phyloP scores from a whole-genome alignment of 352 stramenopile species.

The Peronospora belbahrii region DNA sequence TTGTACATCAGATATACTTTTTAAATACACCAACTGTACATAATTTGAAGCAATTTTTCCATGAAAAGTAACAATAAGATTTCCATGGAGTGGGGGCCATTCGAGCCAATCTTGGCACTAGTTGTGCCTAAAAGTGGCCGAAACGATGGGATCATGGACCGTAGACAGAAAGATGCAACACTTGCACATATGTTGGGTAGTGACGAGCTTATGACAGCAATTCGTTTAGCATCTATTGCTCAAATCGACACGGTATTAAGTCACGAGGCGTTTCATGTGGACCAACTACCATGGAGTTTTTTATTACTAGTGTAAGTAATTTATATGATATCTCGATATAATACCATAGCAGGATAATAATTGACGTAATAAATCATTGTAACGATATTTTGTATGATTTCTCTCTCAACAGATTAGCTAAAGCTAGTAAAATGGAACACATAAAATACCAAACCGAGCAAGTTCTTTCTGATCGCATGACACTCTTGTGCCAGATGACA shows the following conservation, averaged over 20 bases:
- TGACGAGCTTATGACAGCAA: constrained; percentile 40
- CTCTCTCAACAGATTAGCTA: constrained; percentile 26
- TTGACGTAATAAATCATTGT: no score
- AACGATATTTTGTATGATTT: no score
- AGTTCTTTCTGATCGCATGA: constrained; percentile 7
- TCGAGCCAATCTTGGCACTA: constrained; percentile 41
- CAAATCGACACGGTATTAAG: constrained; percentile 53
- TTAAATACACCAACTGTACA: neutral
- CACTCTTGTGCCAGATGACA: constrained; percentile 37
- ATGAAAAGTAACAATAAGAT: no score
- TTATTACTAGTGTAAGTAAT: constrained; percentile 46
- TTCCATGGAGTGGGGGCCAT: constrained; percentile 43
- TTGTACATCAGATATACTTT: no score
- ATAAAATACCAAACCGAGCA: constrained; percentile 21
- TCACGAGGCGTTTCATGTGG: constrained; percentile 41
- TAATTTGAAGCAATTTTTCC: no score
- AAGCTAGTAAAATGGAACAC: constrained; percentile 51
- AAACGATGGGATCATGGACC: constrained; percentile 31
- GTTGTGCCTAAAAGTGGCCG: constrained; percentile 31
- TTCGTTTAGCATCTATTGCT: constrained; percentile 41
- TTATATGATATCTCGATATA: no score
- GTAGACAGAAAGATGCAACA: constrained; percentile 39
- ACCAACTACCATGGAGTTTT: constrained; percentile 40
- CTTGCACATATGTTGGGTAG: constrained; percentile 32
- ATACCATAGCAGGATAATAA: no score